Evolutionary conservation across 169 alveolate genomes (phyloP), one percentile per base, ranked within the genome.

Genomic region (Plasmodium sp.): DNA sequence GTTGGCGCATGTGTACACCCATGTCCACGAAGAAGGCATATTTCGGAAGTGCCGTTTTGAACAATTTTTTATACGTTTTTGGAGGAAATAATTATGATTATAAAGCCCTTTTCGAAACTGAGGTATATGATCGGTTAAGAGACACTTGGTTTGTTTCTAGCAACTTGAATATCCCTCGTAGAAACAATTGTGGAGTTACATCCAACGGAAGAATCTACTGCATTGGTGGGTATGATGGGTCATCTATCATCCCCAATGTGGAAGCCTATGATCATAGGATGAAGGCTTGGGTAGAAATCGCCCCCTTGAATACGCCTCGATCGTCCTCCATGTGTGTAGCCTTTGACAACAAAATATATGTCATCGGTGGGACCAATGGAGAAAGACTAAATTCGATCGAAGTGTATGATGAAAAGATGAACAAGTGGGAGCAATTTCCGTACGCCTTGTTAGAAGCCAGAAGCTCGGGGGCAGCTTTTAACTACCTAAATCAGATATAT

Each of bases 21-120:
- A 97, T 98, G 99, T 93, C 95, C 45, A 96, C 98, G 5, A 97
- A 97, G 80, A 95, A 98, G 36, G 96, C 96, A 72, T 97, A 97
- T 92, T 97, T 97, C 73, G 98, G 98, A 4, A 94, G 97, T 18
- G 98, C 97, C 4, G 97, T 96, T 22, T 80, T 95, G 36, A 97
- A 96, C 83, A 97, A 96, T 90, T 96, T 96, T 43, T 75, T 98
- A 82, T 97, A 96, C 88, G 98, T 97, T n/a, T 98, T 94, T 80
- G 99, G 99, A 3, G 99, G 99, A 4, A 98, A 98, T 94, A 98
- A 98, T 88, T 92, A 97, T 84, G 98, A 98, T 95, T 98, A 97
- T 96, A 97, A 97, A 94, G 99, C 99, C n/a, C 96, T 98, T 41
- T 97, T 98, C 85, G 99, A 98, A 84, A 96, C 97, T 18, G 99